phyloP scores from a whole-genome alignment of 2,329 filamentous ascomycete species.

The Escovopsis sp. region DNA sequence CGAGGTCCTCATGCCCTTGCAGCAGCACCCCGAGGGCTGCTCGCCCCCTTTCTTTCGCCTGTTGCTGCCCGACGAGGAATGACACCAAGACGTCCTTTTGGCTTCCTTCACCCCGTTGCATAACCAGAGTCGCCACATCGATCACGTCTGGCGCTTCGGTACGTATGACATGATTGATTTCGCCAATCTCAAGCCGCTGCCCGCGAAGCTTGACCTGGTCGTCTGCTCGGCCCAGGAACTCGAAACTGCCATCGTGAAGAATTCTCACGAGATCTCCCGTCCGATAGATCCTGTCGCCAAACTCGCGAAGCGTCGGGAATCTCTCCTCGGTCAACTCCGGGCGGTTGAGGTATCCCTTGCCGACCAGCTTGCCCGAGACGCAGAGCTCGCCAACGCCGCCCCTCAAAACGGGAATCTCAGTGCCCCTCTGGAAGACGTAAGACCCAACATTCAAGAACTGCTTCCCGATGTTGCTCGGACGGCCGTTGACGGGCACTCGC shows the following conservation, averaged over 20 bases:
- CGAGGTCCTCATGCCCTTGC: conserved; percentile 18
- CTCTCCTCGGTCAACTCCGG: conserved; percentile 60
- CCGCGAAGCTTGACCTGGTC: conserved; percentile 87
- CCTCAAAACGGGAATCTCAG: conserved; percentile 55
- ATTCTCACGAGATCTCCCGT: conserved; percentile 82
- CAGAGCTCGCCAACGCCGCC: conserved; percentile 81
- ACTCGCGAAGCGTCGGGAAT: conserved; percentile 51
- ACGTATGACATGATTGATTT: conserved; percentile 77
- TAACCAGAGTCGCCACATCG: conserved; percentile 64
- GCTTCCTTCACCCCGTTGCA: conserved; percentile 53
- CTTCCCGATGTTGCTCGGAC: conserved; percentile 74
- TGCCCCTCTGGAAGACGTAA: conserved; percentile 58
- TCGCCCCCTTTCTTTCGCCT: neutral
- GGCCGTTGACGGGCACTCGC: conserved; percentile 62
- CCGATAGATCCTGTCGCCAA: conserved; percentile 56
- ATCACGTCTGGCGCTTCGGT: conserved; percentile 39
- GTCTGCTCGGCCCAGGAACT: conserved; percentile 77
- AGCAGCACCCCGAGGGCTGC: conserved; percentile 10
- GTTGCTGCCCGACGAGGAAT: conserved; percentile 37
- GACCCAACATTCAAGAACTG: conserved; percentile 82
- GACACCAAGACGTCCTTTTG: conserved; percentile 65
- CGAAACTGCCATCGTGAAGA: conserved; percentile 65
- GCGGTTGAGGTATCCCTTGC: conserved; percentile 76
- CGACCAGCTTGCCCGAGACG: conserved; percentile 73
- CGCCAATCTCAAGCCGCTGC: conserved; percentile 75